phyloP scores from a whole-genome alignment of 768 basidiomycete genomes.

The Podaxis rugospora region DNA sequence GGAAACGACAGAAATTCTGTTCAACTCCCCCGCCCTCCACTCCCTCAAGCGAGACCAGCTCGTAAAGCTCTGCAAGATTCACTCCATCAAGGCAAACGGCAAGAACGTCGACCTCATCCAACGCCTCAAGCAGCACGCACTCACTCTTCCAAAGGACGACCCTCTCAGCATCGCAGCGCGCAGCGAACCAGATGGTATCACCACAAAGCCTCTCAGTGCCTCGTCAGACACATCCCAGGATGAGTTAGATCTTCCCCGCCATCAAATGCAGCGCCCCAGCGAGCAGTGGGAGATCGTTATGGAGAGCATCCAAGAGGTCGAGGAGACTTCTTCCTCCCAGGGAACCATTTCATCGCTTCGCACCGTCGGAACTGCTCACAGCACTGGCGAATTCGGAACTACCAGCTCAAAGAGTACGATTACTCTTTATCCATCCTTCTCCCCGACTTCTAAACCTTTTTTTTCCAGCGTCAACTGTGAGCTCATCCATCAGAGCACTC shows the following conservation, averaged over 20 bases:
- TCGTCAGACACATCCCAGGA: constrained; percentile 4
- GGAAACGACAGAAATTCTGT: constrained; percentile 73
- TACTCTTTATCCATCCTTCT: constrained; percentile 13
- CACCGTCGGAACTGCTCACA: constrained; percentile 26
- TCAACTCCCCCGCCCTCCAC: constrained; percentile 80
- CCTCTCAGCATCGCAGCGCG: constrained; percentile 52
- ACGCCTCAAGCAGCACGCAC: constrained; percentile 63
- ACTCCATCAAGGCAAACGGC: constrained; percentile 73
- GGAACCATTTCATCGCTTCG: constrained; percentile 46
- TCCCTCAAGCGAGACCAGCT: constrained; percentile 84
- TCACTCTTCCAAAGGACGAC: constrained; percentile 52
- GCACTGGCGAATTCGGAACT: constrained; percentile 70
- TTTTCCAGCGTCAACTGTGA: constrained; percentile 51
- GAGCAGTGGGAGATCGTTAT: constrained; percentile 88
- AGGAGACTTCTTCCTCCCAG: constrained; percentile 46
- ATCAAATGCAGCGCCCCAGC: constrained; percentile 49
- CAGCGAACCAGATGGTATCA: constrained; percentile 34
- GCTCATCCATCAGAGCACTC: constrained; percentile 71
- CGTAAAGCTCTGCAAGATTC: constrained; percentile 79
- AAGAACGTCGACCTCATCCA: constrained; percentile 75
- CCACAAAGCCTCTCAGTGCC: constrained; percentile 9
- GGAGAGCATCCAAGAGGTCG: constrained; percentile 70
- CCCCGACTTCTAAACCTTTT: not conserved
- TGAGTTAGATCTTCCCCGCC: constrained; percentile 4
- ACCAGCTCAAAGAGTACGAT: constrained; percentile 52